phyloP scores from a whole-genome alignment of 169 alveolate species.

The Eimeria praecox region DNA sequence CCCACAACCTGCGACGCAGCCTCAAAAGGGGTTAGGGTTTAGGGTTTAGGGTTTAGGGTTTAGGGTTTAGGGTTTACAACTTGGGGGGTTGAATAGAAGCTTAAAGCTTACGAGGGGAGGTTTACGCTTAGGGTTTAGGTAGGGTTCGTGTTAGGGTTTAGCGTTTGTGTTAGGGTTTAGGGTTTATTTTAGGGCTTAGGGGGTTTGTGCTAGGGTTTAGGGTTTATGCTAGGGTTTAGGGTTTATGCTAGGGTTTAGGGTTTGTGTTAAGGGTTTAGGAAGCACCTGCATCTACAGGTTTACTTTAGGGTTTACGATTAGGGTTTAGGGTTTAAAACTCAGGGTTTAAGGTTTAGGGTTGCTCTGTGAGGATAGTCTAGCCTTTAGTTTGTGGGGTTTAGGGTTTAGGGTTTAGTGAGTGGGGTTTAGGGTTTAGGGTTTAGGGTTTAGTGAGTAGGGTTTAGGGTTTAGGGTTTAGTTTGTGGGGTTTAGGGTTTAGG shows the following conservation, averaged over 20 bases:
- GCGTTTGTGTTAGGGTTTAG: no score
- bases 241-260: background rate
- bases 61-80: slow-evolving; percentile 14
- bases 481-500: background rate
- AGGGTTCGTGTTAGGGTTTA: no score
- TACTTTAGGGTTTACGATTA: background rate
- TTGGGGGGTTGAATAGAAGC: background rate
- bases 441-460: background rate
- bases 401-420: slow-evolving; percentile 6
- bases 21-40: slow-evolving; percentile 10
- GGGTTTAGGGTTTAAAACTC: background rate
- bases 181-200: no score
- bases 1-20: background rate
- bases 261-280: background rate
- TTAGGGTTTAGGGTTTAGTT: background rate
- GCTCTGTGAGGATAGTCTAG: no score
- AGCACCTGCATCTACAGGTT: background rate
- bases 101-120: background rate
- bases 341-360: background rate
- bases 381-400: background rate
- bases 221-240: no score
- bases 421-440: background rate
- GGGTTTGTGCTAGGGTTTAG: no score
- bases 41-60: slow-evolving; percentile 53
- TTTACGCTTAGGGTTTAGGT: background rate